These are phyloP conservation scores for Petunia hybrid DNA, from an alignment of 305 asterid species.

Conservation along the genomic window DNA sequence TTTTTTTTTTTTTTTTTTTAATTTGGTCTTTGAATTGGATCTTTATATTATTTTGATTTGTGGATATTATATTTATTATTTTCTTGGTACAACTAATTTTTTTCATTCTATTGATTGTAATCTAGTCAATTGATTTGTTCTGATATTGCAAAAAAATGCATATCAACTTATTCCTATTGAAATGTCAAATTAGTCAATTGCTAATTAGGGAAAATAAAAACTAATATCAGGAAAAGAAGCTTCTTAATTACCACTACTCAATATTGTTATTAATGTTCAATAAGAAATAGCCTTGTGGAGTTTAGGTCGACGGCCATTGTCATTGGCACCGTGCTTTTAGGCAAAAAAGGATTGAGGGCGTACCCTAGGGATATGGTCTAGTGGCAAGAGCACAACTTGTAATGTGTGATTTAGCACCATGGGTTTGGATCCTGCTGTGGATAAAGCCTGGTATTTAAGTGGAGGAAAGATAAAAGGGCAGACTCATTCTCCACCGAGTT, in stretches of 20 bases:
- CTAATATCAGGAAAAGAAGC: background rate
- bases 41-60: conserved; percentile 41
- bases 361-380: too few species aligned
- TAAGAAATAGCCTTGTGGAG: background rate
- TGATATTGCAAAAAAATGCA: background rate
- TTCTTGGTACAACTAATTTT: background rate
- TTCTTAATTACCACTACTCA: background rate
- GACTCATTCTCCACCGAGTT: too few species aligned
- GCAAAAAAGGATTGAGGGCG: background rate
- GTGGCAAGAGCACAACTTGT: too few species aligned
- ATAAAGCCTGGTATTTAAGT: too few species aligned
- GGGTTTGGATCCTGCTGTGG: too few species aligned
- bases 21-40: conserved; percentile 15
- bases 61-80: background rate
- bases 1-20: background rate
- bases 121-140: background rate
- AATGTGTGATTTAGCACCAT: too few species aligned
- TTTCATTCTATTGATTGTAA: background rate
- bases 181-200: background rate
- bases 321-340: background rate
- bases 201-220: background rate
- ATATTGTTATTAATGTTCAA: background rate
- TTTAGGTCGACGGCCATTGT: background rate
- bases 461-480: background rate
- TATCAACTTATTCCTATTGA: background rate